Conservation (phyloP, 2,329 filamentous ascomycete genomes). For the Elsinoe ampelina region DNA sequence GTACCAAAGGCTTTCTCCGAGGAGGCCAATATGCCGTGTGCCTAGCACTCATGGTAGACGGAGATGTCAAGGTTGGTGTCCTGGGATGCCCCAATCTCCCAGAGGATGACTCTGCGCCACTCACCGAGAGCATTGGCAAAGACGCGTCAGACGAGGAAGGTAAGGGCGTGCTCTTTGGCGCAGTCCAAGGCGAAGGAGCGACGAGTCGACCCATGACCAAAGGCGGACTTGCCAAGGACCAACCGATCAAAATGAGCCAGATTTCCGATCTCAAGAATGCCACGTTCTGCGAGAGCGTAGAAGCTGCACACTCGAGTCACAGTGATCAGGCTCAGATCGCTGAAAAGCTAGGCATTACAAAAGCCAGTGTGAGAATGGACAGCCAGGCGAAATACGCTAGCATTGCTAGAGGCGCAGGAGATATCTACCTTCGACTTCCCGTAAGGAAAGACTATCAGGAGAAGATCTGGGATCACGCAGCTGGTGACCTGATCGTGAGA, state of each 20-base stretch:
- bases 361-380: conserved; percentile 88
- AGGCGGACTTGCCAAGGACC: conserved; percentile 45
- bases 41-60: conserved; percentile 82
- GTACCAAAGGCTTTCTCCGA: conserved; percentile 92
- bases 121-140: conserved; percentile 62
- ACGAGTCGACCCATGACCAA: conserved; percentile 62
- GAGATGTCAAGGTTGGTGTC: conserved; percentile 86
- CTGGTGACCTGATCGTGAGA: conserved; percentile 84
- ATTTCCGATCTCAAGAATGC: conserved; percentile 66
- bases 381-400: conserved; percentile 97
- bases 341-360: conserved; percentile 73
- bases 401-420: conserved; percentile 85
- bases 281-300: conserved; percentile 94
- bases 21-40: conserved; percentile 97
- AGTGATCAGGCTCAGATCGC: conserved; percentile 80
- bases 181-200: conserved; percentile 69
- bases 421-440: conserved; percentile 86
- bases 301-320: conserved; percentile 85
- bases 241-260: conserved; percentile 69
- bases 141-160: conserved; percentile 65
- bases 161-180: conserved; percentile 81
- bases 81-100: conserved; percentile 94
- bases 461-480: conserved; percentile 99
- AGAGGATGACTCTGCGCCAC: conserved; percentile 63
- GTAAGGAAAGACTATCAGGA: conserved; percentile 83